Base-by-base conservation (phyloP, 257 asterid species). In the Fraxinus pennsylvanica region DNA sequence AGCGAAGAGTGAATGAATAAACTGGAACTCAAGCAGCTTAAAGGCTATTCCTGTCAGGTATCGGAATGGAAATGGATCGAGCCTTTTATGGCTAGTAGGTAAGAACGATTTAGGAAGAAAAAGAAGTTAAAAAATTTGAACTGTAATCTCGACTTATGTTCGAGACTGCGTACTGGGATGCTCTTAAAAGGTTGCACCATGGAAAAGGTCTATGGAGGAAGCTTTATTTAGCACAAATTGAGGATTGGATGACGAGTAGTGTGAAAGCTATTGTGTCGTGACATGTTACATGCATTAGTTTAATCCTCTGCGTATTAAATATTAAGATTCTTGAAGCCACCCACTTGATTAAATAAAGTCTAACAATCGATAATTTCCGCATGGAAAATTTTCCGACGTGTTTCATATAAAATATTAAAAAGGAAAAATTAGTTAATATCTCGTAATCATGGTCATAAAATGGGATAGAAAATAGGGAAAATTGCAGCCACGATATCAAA, bases 261-360 rank as follows among this genome's bases (percentile, higher is more conserved):
- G 83, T 71, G 88, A 82, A 86, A 86, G 88, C 82, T 86, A 81
- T 27, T 25, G 43, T 30, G 52, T 41, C 76, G 67, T 81, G 77
- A 76, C 76, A 59, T 73, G 13, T 21, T 29, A 27, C 29, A 12
- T 4, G n/a, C n/a, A 63, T 27, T 25, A 63, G 17, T 63, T 63
- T 63, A 3, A 63, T 63, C 69, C 35, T 61, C 15, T 27, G 35
- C 3, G 69, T 27, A 63, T 10, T 63, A 63, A 25, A 63, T 63
- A 63, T 22, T 10, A 63, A 22, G 33, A 12, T 63, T 63, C 69
- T 63, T 63, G 36, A 63, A 63, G 35, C 6, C 19, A 0, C 19
- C 68, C 33, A 3, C 71, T 79, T 78, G 75, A 77, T 59, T 70
- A 8, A 9, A 21, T 17, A 61, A 63, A 25, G 15, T 27, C 32